Conservation (phyloP, 108 stramenopile species). For the Parietichytrium sp. region DNA sequence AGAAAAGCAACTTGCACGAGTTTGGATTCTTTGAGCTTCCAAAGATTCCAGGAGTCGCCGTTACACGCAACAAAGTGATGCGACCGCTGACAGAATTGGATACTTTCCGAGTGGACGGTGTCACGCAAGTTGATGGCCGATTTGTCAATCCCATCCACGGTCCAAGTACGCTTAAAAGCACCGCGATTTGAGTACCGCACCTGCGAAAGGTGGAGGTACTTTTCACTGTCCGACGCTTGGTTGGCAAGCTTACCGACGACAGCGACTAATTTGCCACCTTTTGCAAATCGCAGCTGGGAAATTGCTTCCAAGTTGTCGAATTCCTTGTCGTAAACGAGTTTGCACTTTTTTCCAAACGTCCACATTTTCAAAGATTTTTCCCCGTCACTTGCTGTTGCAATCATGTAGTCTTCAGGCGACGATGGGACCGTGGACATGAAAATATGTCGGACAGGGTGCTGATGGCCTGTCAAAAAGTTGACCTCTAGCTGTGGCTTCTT, state of each 20-base stretch:
- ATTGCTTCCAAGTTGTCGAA: not conserved
- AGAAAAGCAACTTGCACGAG: not conserved
- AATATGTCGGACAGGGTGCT: not conserved
- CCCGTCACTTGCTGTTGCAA: not conserved
- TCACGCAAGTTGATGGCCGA: not conserved
- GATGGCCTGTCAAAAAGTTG: not conserved
- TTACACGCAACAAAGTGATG: not conserved
- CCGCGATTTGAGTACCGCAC: not conserved
- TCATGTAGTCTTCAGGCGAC: not conserved
- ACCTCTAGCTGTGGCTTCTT: not conserved
- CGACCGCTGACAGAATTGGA: not conserved
- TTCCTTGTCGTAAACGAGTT: not conserved
- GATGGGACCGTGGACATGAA: not conserved
- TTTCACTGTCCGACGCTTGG: not conserved
- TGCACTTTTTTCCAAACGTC: not conserved
- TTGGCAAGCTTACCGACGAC: conserved; percentile 16
- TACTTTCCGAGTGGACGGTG: not conserved
- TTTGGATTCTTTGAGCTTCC: not conserved
- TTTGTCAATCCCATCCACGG: conserved; percentile 4
- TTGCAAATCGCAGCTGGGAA: not conserved
- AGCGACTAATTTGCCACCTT: not conserved
- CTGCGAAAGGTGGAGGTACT: not conserved
- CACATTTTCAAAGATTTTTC: conserved; percentile 4
- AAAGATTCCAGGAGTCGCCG: conserved; percentile 7
- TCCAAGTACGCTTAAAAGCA: not conserved